These are phyloP conservation scores for Silybum marianum DNA, from an alignment of 129 eudicot genomes.

Conservation along the genomic window DNA sequence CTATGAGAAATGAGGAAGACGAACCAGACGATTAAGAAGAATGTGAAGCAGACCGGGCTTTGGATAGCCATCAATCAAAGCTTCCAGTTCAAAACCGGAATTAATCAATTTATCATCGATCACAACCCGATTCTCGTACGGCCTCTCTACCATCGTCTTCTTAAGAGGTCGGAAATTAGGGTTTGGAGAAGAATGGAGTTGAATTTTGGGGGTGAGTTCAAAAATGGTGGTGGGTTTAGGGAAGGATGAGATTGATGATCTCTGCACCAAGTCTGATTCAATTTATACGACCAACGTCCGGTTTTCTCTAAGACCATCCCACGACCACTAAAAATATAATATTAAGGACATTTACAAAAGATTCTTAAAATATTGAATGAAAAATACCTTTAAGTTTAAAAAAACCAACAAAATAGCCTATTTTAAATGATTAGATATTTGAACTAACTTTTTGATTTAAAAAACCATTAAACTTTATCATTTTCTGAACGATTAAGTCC, in stretches of 20 bases:
- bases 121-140: constrained; percentile 11
- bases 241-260: neutral
- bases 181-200: neutral
- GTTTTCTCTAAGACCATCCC: constrained; percentile 8
- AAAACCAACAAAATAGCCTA: too few relatives aligned
- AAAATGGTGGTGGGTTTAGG: neutral
- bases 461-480: too few relatives aligned
- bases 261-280: neutral
- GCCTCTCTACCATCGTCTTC: constrained; percentile 11
- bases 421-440: too few relatives aligned
- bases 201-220: neutral
- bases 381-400: too few relatives aligned
- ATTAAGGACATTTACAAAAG: too few relatives aligned
- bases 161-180: neutral
- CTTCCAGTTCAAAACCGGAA: constrained; percentile 45
- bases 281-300: constrained; percentile 25
- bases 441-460: too few relatives aligned
- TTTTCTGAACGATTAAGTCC: too few relatives aligned
- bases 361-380: too few relatives aligned
- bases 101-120: constrained; percentile 18
- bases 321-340: too few relatives aligned
- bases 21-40: constrained; percentile 58
- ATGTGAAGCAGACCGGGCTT: constrained; percentile 38
- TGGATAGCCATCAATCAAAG: constrained; percentile 29
- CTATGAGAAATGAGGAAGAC: constrained; percentile 15